Conservation (phyloP, 345 rosid species). For the Populus pruinosa region DNA sequence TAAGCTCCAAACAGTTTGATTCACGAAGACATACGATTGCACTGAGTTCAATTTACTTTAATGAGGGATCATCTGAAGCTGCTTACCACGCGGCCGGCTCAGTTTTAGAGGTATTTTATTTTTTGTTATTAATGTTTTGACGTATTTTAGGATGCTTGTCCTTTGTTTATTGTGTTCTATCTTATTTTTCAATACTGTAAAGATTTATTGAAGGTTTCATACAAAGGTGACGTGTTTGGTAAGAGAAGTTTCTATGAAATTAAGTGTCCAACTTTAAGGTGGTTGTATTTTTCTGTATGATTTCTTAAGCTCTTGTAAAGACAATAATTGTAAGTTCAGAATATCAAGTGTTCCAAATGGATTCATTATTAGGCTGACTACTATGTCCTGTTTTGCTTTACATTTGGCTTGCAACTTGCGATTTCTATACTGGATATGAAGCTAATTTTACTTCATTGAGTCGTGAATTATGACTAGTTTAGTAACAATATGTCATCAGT, state of each 20-base stretch:
- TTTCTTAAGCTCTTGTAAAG: too few species aligned
- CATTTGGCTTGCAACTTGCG: not conserved
- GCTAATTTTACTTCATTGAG: not conserved
- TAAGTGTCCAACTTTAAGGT: not conserved
- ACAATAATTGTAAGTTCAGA: too few species aligned
- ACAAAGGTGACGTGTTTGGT: not conserved
- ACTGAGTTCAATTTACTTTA: conserved; percentile 72
- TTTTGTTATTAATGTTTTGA: not conserved
- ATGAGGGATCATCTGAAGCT: conserved; percentile 78
- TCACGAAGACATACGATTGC: conserved; percentile 49
- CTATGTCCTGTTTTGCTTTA: not conserved
- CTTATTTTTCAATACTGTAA: not conserved
- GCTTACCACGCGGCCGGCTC: conserved; percentile 91
- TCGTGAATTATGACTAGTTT: not conserved
- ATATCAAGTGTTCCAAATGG: too few species aligned
- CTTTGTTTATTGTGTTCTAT: not conserved
- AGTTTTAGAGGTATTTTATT: conserved; percentile 69
- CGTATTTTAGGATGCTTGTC: not conserved
- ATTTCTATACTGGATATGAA: not conserved
- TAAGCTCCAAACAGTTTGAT: conserved; percentile 62
- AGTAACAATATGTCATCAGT: not conserved
- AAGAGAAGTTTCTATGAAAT: not conserved
- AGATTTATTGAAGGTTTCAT: too few species aligned
- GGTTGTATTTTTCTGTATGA: too few species aligned
- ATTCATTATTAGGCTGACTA: too few species aligned